Base-by-base conservation (phyloP, 176 grass and related monocot genomes). In the Typha latifolia region DNA sequence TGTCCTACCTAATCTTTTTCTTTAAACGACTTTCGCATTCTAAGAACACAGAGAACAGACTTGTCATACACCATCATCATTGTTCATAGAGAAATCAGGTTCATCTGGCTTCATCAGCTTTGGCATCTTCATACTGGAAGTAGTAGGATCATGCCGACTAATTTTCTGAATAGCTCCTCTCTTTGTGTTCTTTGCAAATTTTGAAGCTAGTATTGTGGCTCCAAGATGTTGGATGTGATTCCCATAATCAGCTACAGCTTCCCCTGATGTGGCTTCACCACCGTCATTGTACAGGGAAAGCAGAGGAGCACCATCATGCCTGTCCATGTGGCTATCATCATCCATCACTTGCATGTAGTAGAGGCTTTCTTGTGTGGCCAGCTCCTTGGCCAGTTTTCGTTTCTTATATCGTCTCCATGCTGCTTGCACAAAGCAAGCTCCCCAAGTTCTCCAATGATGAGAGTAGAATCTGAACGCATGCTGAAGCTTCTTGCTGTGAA, bases 381-480 rank as follows among this genome's bases (percentile, higher is more conserved):
- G 79, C 79, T 96, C 85, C 82, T 24, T 91, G 20, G 84, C 84
- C 22, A 96, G 74, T 77, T 84, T 91, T 49, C 83, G 68, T 80
- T 83, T 91, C 71, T 86, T 91, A 85, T 84, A 84, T 47, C 88
- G 22, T 37, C 85, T 15, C 88, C 93, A 97, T 0, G 88, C 88
- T 5, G 88, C 80, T 77, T 97, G 93, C 47, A 97, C 72, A 71
- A 97, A 92, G 73, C 88, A 89, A 0, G 93, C 83, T 12, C 85
- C 93, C 93, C 88, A 97, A 47, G 88, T 92, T 20, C 93, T 70
- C 93, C 93, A 97, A 31, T 97, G 93, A 77, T 97, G 81, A 8
- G 93, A 97, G 72, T 97, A 97, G 85, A 86, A 97, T 61, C 75
- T 72, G 85, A 97, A 97, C 4, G 93, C 93, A 49, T 97, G 88